Evolutionary conservation across 2,329 filamentous ascomycete genomes (phyloP), one percentile per base, ranked within the genome.

Genomic region (Metarhizium rileyi): DNA sequence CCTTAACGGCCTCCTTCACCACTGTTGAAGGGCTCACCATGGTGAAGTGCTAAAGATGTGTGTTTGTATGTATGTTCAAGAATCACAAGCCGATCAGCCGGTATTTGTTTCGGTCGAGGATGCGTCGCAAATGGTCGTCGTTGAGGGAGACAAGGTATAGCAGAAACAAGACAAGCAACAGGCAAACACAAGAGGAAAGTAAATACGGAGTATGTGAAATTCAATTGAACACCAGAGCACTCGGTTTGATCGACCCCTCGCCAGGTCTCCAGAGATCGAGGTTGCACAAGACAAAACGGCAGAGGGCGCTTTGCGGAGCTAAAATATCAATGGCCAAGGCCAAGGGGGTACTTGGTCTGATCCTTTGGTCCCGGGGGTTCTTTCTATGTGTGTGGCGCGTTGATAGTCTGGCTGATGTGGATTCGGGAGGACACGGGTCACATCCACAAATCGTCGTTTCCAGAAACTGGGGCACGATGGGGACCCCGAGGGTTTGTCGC

Each of bases 1-100:
- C 88, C 73, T 89, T 94, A 66, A 94, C 81, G 53, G 78, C 76
- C 67, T 84, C 83, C 67, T 79, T 84, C 57, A 85, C 76, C 52
- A 69, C 66, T 50, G 70, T 64, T 50, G 71, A 64, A 57, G 50
- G 47, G 23, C 67, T 72, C 50, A 64, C 59, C 66, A 69, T 69
- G 59, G 47, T 59, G 58, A 14, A 41, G 3, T 3, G 18, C 22
- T 41, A 22, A 26, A 20, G n/a, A 22, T 47, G 25, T 47, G 20
- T 41, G 22, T 40, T 14, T 40, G 16, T 35, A 26, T 5, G n/a
- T 20, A 16, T 28, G 20, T 40, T 18, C 35, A 14, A 38, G 35
- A 38, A 27, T 27, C 14, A 18, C 23, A 40, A 28, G 45, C 23
- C 45, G 41, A 27, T 18, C 33, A 40, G 5, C 5, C 2, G 25